Evolutionary conservation across 1,284 basidiomycete genomes (phyloP).

Genomic region (Austroboletus novae-zelandiae): DNA sequence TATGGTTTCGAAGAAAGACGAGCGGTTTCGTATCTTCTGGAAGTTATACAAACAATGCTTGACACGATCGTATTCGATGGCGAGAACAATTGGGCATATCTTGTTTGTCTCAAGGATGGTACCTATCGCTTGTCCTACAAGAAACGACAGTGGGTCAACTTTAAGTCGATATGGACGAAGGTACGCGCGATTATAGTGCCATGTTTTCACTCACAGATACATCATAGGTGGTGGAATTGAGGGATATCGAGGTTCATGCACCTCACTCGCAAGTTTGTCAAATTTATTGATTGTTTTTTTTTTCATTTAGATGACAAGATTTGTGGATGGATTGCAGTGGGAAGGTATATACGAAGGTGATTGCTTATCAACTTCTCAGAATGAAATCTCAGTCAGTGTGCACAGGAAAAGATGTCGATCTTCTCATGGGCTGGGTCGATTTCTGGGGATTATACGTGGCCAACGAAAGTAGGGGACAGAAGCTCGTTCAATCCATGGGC

Average conservation of each 20-base stretch:
- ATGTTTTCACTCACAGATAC: conserved; percentile 1
- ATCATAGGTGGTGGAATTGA: conserved; percentile 30
- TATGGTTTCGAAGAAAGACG: conserved; percentile 17
- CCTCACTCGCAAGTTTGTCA: neutral
- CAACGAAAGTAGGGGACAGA: conserved; percentile 35
- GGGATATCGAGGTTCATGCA: conserved; percentile 30
- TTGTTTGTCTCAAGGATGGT: conserved; percentile 32
- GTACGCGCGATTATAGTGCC: conserved; percentile 11
- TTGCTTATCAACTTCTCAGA: neutral
- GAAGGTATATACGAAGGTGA: conserved; percentile 33
- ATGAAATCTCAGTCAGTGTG: neutral
- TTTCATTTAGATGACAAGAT: conserved; percentile 24
- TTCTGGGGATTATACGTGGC: conserved; percentile 30
- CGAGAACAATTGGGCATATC: conserved; percentile 44
- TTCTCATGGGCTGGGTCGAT: conserved; percentile 36
- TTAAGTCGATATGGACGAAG: conserved; percentile 40
- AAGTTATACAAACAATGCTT: conserved; percentile 39
- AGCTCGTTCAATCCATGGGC: conserved; percentile 35
- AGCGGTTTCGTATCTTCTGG: conserved; percentile 26
- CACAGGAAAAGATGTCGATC: conserved; percentile 32
- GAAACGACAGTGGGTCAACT: conserved; percentile 31
- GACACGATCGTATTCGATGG: conserved; percentile 40
- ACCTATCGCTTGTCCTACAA: conserved; percentile 36
- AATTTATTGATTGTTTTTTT: neutral
- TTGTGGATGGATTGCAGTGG: conserved; percentile 21